These are phyloP conservation scores for Lichtheimia ramosa DNA, from an alignment of 371 early-diverging fungal genomes.

Conservation along the genomic window DNA sequence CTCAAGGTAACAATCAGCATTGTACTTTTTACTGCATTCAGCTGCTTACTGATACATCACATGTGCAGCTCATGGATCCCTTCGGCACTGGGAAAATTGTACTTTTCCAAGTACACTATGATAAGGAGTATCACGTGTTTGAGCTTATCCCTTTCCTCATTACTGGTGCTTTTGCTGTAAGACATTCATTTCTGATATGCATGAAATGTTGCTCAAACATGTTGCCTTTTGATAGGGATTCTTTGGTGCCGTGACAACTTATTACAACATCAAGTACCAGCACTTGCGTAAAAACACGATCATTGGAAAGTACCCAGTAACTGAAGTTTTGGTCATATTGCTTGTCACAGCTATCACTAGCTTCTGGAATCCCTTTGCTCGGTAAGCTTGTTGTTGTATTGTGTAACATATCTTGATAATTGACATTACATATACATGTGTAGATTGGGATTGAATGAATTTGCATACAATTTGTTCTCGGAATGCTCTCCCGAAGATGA, in stretches of 20 bases:
- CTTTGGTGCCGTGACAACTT: constrained; percentile 82
- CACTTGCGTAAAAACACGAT: constrained; percentile 56
- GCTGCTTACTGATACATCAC: constrained; percentile 1
- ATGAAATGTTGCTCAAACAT: neutral
- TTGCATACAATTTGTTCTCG: constrained; percentile 76
- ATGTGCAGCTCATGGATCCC: constrained; percentile 71
- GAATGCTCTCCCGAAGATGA: constrained; percentile 70
- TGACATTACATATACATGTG: neutral
- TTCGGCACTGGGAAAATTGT: constrained; percentile 90
- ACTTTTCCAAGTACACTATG: constrained; percentile 87
- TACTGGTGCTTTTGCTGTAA: constrained; percentile 82
- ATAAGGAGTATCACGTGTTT: constrained; percentile 85
- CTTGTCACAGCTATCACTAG: constrained; percentile 71
- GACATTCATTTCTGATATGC: constrained; percentile 13
- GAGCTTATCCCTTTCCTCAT: constrained; percentile 83
- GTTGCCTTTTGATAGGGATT: constrained; percentile 61
- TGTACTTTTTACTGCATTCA: neutral
- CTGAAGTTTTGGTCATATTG: constrained; percentile 76
- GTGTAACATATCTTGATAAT: too few species aligned
- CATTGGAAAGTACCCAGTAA: constrained; percentile 55
- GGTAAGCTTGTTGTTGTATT: constrained; percentile 24
- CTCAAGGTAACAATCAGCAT: constrained; percentile 55
- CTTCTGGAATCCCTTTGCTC: constrained; percentile 76
- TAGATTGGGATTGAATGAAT: constrained; percentile 73
- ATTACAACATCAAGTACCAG: constrained; percentile 67